phyloP scores from a whole-genome alignment of 2,329 filamentous ascomycete species.

The Pyrenochaeta sp. region DNA sequence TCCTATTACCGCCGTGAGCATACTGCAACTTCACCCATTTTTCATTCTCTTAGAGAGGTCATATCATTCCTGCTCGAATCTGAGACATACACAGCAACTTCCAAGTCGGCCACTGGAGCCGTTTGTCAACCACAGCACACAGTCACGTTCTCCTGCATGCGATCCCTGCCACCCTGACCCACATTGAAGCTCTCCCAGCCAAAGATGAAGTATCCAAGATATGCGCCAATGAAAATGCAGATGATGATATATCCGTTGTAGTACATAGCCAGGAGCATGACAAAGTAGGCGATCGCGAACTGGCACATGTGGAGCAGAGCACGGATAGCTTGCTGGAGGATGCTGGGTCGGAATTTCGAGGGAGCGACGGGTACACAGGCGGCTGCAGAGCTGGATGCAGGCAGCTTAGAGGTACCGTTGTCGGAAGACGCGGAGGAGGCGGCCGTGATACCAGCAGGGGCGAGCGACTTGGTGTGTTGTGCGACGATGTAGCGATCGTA shows the following conservation, averaged over 20 bases:
- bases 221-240: slow-evolving; percentile 49
- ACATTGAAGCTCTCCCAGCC: slow-evolving; percentile 47
- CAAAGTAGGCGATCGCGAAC: slow-evolving; percentile 80
- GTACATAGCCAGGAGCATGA: slow-evolving; percentile 78
- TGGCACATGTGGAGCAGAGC: slow-evolving; percentile 76
- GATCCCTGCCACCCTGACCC: slow-evolving; percentile 30
- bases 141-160: slow-evolving; percentile 46
- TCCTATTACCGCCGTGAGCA: too few relatives aligned
- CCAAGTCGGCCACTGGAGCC: not conserved
- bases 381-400: slow-evolving; percentile 8
- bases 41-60: not conserved
- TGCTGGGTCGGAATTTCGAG: slow-evolving; percentile 60
- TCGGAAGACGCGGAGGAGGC: slow-evolving; percentile 25
- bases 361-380: slow-evolving; percentile 1
- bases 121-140: slow-evolving; percentile 44
- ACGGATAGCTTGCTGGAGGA: slow-evolving; percentile 73
- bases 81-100: not conserved
- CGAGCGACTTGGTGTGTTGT: slow-evolving; percentile 52
- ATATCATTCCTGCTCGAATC: not conserved
- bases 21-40: too few relatives aligned
- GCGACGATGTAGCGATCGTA: slow-evolving; percentile 74
- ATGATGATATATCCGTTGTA: slow-evolving; percentile 75
- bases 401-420: slow-evolving; percentile 19
- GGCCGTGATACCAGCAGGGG: not conserved
- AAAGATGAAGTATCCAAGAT: slow-evolving; percentile 47